A percentile compares a stretch with the other conserved stretches of the same genome.
Evolutionary conservation across 2,329 filamentous ascomycete genomes (phyloP).

Genomic region (Mycosphaerelloides madeirae): DNA sequence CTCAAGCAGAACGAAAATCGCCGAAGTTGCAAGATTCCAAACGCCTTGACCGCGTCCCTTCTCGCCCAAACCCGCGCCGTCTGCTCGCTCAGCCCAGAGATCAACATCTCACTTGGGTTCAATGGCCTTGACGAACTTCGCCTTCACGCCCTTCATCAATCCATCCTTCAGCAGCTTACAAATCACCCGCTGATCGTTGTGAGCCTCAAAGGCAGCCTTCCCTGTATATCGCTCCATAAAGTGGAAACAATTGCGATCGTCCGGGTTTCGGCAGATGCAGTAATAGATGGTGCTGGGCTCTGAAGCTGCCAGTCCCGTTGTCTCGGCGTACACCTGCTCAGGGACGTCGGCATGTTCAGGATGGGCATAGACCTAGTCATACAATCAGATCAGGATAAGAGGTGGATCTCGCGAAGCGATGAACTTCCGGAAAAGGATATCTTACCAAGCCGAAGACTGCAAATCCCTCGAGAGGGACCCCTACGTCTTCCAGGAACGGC

Average conservation of each 20-base stretch:
- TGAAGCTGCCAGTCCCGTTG: conserved; percentile 23
- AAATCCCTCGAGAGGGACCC: too few species aligned
- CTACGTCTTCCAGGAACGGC: too few species aligned
- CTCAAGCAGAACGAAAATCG: too few species aligned
- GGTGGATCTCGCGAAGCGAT: too few species aligned
- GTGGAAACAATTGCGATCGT: conserved; percentile 31
- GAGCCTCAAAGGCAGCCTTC: conserved; percentile 28
- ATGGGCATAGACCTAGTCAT: conserved; percentile 24
- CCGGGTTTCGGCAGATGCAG: conserved; percentile 26
- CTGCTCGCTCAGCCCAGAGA: too few species aligned
- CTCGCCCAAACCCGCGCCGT: too few species aligned
- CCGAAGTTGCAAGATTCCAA: too few species aligned
- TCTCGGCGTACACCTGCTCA: conserved; percentile 31
- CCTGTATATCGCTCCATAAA: conserved; percentile 34
- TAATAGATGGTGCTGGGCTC: conserved; percentile 32
- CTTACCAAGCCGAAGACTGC: too few species aligned
- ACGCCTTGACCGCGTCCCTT: too few species aligned
- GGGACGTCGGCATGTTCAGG: conserved; percentile 32
- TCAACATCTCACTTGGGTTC: background rate
- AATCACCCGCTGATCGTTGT: conserved; percentile 29
- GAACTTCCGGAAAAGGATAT: too few species aligned
- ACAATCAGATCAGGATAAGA: too few species aligned
- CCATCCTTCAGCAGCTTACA: conserved; percentile 24
- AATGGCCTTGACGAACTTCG: conserved; percentile 9
- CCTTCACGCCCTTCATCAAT: conserved; percentile 10